Evolutionary conservation across 2,329 filamentous ascomycete species (phyloP), one percentile per base, ranked within the genome.

Genomic region (Fusarium globosum): DNA sequence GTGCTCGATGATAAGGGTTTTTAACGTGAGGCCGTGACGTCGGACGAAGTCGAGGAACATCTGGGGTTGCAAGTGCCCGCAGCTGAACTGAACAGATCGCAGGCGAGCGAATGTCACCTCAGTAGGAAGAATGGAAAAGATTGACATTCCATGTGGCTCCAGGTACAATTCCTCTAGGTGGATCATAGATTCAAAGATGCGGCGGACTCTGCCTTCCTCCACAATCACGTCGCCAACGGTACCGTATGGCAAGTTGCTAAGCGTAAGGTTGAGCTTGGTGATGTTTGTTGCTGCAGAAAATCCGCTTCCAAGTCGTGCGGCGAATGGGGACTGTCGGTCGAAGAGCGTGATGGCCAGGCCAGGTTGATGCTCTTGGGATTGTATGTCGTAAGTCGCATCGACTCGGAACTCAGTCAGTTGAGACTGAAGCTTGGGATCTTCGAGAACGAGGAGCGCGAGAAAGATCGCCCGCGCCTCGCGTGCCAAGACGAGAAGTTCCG

Each of bases 1-100:
- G 4, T 16, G 7, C 0, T 8, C 0, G 7, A 55, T n/a, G 1
- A 3, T 10, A 0, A 62, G 36, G 0, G 3, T 7, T 2, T 46
- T 33, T 6, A 62, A 35, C 1, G 23, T 33, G 9, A 9, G 0
- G 2, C 26, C 21, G 9, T 62, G 59, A 4, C 59, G 49, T 1
- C 7, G 12, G 7, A 57, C 8, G 15, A 62, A 62, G 5, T 18
- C 9, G 4, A 46, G 11, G 16, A 62, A 11, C 13, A 3, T 39
- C 9, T 38, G 2, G 11, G 39, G 33, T 1, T 39, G 10, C 2
- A 56, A 11, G 4, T 33, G 23, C 2, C 59, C 49, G 7, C 49
- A 62, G 16, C 15, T 38, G 39, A 62, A 39, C 1, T 26, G 6
- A 3, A 36, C 5, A 2, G 0, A 2, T 0, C 7, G 33, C 1